Base-by-base conservation (phyloP, 768 basidiomycete species). In the Russula sp. region DNA sequence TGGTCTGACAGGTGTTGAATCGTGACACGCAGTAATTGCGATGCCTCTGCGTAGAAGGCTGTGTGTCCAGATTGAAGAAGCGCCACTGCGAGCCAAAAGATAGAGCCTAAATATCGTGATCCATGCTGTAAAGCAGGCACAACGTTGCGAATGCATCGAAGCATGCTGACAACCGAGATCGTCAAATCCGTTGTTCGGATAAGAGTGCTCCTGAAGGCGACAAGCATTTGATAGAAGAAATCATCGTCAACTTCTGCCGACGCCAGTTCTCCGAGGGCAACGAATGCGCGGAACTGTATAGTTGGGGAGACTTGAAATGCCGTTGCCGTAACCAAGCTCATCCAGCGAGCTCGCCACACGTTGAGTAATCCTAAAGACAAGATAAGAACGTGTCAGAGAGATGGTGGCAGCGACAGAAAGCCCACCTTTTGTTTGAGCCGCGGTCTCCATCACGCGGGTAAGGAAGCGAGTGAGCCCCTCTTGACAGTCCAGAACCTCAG, bases 341-440 rank as follows among this genome's bases (percentile, higher is more conserved):
- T 93, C 93, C 93, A 96, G 39, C 94, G 81, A 32, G 93, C 91
- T 61, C 88, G 82, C 94, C 94, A 97, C 3, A 89, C 82, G 69
- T 97, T 97, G 35, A 89, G 74, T 3, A 92, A 72, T 11, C 86
- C 90, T 90, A 58, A 22, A 58, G 50, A 16, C 6, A 51, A 36
- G 6, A 63, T 49, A 51, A 46, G 52, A 46, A 36, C 71, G 38
- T 71, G 53, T 41, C 48, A 42, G 32, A 53, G 7, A 20, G 36
- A 29, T 46, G 39, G 46, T 18, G 39, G 50, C n/a, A 36, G 22
- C 48, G 11, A 45, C 34, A 10, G n/a, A 35, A 29, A 16, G 16
- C 80, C 56, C 62, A 94, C 93, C 91, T 71, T 75, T 80, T 2
- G 84, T 83, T 14, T 85, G 86, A 0, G 90, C 79, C 7, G 85